Conservation (phyloP, 2,329 filamentous ascomycete genomes). For the Malbranchea cinnamomea region DNA sequence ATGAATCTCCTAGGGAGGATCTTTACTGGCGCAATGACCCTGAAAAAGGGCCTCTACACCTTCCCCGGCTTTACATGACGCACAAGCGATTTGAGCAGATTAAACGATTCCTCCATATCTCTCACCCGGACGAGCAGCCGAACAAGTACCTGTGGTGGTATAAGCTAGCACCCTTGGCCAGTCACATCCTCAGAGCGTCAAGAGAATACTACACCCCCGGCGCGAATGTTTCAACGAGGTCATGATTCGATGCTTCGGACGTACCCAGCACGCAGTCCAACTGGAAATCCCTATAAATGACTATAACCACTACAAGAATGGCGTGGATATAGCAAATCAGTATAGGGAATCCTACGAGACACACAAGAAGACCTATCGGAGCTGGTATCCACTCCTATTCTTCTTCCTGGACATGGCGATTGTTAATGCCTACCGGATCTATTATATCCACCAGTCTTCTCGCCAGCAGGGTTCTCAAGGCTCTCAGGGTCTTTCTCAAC, state of each 20-base stretch:
- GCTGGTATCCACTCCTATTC: neutral
- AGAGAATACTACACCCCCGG: slow-evolving; percentile 2
- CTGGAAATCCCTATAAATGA: no score
- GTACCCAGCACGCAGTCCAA: neutral
- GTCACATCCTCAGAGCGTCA: no score
- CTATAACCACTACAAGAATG: slow-evolving; percentile 1
- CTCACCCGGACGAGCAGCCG: neutral
- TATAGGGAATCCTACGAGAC: neutral
- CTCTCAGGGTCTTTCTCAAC: neutral
- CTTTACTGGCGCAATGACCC: neutral
- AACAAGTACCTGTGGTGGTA: neutral
- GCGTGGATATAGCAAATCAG: slow-evolving; percentile 1
- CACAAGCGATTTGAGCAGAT: slow-evolving; percentile 1
- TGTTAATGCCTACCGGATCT: neutral
- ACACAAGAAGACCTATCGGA: neutral
- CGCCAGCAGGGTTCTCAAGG: neutral
- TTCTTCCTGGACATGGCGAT: neutral
- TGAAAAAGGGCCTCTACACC: neutral
- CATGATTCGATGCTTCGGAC: slow-evolving; percentile 1
- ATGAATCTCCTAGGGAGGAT: neutral
- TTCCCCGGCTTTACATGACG: neutral
- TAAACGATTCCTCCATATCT: slow-evolving; percentile 2
- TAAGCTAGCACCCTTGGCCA: slow-evolving; percentile 1
- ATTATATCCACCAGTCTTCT: slow-evolving; percentile 1
- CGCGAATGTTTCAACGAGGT: slow-evolving; percentile 1